phyloP scores from a whole-genome alignment of 2,329 filamentous ascomycete genomes.

The Harringtonia lauricola region DNA sequence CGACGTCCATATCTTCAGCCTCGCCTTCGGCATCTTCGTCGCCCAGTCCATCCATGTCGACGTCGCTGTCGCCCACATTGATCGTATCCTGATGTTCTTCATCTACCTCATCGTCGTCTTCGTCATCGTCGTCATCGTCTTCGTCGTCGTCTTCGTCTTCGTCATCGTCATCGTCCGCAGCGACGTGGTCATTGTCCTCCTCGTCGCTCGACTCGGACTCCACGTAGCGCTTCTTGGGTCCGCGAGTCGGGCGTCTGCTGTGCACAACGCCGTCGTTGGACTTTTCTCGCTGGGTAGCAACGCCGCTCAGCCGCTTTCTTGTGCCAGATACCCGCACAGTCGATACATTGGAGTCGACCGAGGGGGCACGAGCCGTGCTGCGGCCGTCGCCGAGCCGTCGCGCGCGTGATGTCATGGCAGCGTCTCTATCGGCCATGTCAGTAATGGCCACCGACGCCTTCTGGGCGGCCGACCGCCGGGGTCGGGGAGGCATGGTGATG shows the following conservation, averaged over 20 bases:
- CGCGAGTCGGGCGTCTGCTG: constrained; percentile 38
- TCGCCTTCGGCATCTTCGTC: constrained; percentile 28
- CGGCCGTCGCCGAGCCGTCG: constrained; percentile 35
- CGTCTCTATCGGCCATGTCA: constrained; percentile 40
- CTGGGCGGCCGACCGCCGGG: constrained; percentile 35
- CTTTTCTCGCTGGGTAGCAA: constrained; percentile 20
- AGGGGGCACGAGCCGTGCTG: constrained; percentile 26
- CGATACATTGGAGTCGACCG: constrained; percentile 19
- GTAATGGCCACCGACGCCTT: constrained; percentile 33
- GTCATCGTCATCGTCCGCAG: constrained; percentile 3
- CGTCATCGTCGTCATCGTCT: constrained; percentile 24
- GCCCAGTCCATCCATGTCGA: constrained; percentile 29
- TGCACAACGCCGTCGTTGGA: constrained; percentile 37
- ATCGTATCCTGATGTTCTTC: constrained; percentile 17
- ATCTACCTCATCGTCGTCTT: constrained; percentile 15
- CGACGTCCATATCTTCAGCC: constrained; percentile 30
- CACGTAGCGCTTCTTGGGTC: constrained; percentile 48
- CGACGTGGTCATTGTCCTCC: constrained; percentile 4
- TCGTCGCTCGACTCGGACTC: constrained; percentile 33
- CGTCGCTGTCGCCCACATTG: constrained; percentile 13
- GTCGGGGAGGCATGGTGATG: constrained; percentile 32
- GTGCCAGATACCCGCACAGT: constrained; percentile 5
- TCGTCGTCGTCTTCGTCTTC: constrained; percentile 25
- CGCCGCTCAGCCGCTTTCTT: constrained; percentile 9
- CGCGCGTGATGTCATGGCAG: constrained; percentile 36